These are phyloP conservation scores for Cardamine occulta DNA, from an alignment of 345 rosid genomes.

Conservation along the genomic window DNA sequence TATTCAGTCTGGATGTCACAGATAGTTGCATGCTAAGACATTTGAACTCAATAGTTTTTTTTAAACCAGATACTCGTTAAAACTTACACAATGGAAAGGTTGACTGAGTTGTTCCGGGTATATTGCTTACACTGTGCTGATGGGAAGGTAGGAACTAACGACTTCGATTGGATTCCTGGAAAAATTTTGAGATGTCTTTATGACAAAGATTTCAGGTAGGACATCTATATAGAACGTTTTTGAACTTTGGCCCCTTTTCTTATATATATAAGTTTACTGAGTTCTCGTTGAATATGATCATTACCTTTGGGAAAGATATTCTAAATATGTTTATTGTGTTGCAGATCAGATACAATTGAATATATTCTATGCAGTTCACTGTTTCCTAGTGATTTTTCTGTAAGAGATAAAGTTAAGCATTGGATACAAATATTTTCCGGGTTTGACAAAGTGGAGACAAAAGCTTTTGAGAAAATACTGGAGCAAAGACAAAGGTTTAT, in stretches of 20 bases:
- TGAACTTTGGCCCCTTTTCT: conserved; percentile 3
- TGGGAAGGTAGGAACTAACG: conserved; percentile 50
- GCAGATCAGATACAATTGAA: conserved; percentile 95
- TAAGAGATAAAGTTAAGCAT: conserved; percentile 64
- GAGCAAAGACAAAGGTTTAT: conserved; percentile 94
- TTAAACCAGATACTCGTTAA: conserved; percentile 77
- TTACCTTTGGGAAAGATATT: not conserved
- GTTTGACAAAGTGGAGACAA: conserved; percentile 84
- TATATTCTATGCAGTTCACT: conserved; percentile 64
- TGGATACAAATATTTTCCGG: conserved; percentile 83
- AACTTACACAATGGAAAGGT: conserved; percentile 84
- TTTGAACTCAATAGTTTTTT: conserved; percentile 18
- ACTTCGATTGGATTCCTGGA: conserved; percentile 97
- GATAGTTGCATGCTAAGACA: conserved; percentile 28
- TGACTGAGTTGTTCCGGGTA: conserved; percentile 75
- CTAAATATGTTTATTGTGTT: conserved; percentile 36
- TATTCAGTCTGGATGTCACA: conserved; percentile 35
- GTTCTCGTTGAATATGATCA: conserved; percentile 6
- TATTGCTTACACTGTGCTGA: conserved; percentile 61
- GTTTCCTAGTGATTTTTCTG: conserved; percentile 67
- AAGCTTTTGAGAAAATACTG: conserved; percentile 86
- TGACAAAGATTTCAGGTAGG: conserved; percentile 94
- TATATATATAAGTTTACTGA: conserved; percentile 1
- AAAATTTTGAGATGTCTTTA: conserved; percentile 89
- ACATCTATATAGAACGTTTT: conserved; percentile 1